A percentile compares a stretch with the other conserved stretches of the same genome.
Conservation (phyloP, 2,329 filamentous ascomycete genomes). For the Colletotrichum sp. region DNA sequence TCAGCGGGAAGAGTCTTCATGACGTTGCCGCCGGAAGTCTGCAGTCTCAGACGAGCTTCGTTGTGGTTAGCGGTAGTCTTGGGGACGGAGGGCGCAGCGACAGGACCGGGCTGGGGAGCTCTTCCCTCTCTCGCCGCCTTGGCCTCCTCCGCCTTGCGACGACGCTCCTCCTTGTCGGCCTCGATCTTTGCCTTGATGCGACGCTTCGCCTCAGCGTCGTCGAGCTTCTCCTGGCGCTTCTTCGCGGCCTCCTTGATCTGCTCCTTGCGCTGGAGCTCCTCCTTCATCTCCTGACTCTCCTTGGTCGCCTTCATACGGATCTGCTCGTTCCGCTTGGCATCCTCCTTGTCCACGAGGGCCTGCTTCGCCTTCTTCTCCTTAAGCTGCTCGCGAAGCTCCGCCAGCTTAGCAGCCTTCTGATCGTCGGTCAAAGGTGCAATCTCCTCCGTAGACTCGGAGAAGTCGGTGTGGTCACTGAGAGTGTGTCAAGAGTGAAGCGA, state of each 20-base stretch:
- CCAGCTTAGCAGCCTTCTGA: conserved; percentile 82
- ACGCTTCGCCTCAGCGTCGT: conserved; percentile 84
- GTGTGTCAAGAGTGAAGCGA: conserved; percentile 8
- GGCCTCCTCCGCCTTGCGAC: conserved; percentile 82
- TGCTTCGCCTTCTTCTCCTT: conserved; percentile 74
- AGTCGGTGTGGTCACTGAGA: conserved; percentile 82
- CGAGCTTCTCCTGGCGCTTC: conserved; percentile 87
- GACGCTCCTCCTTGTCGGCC: conserved; percentile 89
- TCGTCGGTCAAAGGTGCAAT: conserved; percentile 90
- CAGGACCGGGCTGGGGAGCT: conserved; percentile 50
- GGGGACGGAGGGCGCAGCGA: conserved; percentile 49
- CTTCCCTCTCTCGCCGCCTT: conserved; percentile 88
- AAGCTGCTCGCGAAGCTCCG: conserved; percentile 75
- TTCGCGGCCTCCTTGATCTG: conserved; percentile 88
- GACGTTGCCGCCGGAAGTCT: conserved; percentile 76
- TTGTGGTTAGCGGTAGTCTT: conserved; percentile 76
- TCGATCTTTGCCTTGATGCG: conserved; percentile 93
- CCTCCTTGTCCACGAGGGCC: conserved; percentile 76
- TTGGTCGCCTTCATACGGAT: conserved; percentile 87
- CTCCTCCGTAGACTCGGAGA: conserved; percentile 91
- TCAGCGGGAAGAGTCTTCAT: conserved; percentile 89
- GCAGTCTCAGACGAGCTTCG: conserved; percentile 82
- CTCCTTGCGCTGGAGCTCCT: conserved; percentile 86
- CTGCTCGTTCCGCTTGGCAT: conserved; percentile 85
- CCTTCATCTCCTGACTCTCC: conserved; percentile 87